A percentile compares a stretch with the other conserved stretches of the same genome.
These are phyloP conservation scores for Grosmannia penicillata DNA, from an alignment of 2,329 filamentous ascomycete species.

Conservation along the genomic window DNA sequence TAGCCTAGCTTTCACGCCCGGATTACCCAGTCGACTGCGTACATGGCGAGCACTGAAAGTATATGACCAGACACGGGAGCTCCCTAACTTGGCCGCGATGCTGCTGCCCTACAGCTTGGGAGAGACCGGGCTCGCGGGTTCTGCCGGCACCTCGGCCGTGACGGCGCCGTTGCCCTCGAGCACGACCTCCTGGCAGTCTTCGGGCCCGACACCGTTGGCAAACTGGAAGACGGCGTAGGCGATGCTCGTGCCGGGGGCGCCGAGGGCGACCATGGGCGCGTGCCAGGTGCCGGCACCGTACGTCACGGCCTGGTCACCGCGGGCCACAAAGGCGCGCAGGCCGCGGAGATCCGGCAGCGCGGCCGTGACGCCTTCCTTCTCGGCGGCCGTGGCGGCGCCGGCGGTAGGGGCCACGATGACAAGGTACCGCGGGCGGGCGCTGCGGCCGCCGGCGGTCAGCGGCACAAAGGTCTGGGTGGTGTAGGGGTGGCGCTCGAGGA, in stretches of 20 bases:
- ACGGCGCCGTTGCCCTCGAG: slow-evolving; percentile 12
- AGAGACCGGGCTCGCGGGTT: too few species aligned
- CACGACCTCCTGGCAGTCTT: slow-evolving; percentile 77
- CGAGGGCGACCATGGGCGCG: slow-evolving; percentile 86
- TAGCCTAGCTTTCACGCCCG: too few species aligned
- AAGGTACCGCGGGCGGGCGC: slow-evolving; percentile 45
- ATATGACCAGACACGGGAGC: too few species aligned
- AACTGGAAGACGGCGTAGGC: slow-evolving; percentile 88
- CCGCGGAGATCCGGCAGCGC: slow-evolving; percentile 56
- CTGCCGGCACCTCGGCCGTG: slow-evolving; percentile 1
- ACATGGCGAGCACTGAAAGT: too few species aligned
- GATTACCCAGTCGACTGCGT: too few species aligned
- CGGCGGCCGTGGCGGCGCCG: slow-evolving; percentile 18
- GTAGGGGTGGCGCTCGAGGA: slow-evolving; percentile 85
- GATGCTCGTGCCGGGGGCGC: slow-evolving; percentile 38
- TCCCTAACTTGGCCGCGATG: too few species aligned
- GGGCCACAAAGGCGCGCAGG: slow-evolving; percentile 65
- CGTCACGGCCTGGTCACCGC: slow-evolving; percentile 69
- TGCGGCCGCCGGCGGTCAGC: slow-evolving; percentile 34
- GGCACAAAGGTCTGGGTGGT: slow-evolving; percentile 91
- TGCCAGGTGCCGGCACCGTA: slow-evolving; percentile 91
- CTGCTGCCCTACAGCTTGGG: too few species aligned
- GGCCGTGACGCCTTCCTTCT: slow-evolving; percentile 35
- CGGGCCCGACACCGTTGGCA: slow-evolving; percentile 62
- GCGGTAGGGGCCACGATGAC: slow-evolving; percentile 79